Percentiles rank a stretch among this genome's conserved stretches.
Conservation (phyloP, 2,329 filamentous ascomycete genomes). For the Aspergillus ochraceoroseus region DNA sequence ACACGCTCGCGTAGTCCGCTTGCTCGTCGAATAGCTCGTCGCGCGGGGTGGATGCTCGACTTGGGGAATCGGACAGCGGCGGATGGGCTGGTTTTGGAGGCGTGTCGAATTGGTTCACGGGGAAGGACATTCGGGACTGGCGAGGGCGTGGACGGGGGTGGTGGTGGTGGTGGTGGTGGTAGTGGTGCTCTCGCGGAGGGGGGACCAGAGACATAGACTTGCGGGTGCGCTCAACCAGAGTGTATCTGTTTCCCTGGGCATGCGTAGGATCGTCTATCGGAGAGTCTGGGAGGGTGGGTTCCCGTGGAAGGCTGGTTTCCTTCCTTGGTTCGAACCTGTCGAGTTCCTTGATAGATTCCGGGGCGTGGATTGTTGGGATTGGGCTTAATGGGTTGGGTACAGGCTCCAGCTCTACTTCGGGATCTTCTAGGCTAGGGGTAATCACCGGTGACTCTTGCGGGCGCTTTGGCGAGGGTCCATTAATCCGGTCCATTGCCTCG, state of each 20-base stretch:
- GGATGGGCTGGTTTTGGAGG: constrained; percentile 35
- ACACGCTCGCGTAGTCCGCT: constrained; percentile 73
- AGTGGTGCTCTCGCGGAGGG: constrained; percentile 22
- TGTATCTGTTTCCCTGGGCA: constrained; percentile 22
- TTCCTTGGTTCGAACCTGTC: constrained; percentile 1
- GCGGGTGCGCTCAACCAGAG: constrained; percentile 72
- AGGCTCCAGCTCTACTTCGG: constrained; percentile 8
- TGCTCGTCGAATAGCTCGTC: constrained; percentile 68
- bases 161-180: no score
- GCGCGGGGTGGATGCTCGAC: constrained; percentile 49
- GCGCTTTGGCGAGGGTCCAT: constrained; percentile 18
- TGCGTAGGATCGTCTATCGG: constrained; percentile 1
- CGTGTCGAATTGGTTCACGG: constrained; percentile 55
- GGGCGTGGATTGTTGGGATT: constrained; percentile 3
- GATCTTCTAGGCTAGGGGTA: constrained; percentile 3
- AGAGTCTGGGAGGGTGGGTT: constrained; percentile 11
- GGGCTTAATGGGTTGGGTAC: constrained; percentile 2
- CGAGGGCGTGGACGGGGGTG: constrained; percentile 21
- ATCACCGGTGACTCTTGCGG: not conserved
- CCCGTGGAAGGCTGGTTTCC: not conserved
- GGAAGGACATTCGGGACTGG: constrained; percentile 40
- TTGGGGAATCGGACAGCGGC: constrained; percentile 11
- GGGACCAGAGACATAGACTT: constrained; percentile 69
- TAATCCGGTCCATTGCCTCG: constrained; percentile 31
- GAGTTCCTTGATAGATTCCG: not conserved